Evolutionary conservation across 768 basidiomycete genomes (phyloP).

Genomic region (Leucocoprinus leucothites): DNA sequence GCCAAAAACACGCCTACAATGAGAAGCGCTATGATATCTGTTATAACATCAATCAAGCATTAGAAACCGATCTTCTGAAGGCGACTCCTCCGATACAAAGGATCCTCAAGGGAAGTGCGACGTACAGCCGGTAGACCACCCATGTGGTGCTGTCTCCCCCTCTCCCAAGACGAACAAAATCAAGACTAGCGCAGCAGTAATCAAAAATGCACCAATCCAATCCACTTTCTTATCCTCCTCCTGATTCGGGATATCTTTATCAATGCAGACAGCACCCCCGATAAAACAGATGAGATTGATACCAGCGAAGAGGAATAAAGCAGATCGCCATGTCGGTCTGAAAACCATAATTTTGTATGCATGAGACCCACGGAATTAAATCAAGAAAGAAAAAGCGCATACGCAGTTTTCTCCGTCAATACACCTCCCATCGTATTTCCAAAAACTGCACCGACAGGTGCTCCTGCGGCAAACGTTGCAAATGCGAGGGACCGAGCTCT

Average conservation of each 20-base stretch:
- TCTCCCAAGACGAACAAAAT: slow-evolving; percentile 74
- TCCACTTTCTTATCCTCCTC: slow-evolving; percentile 55
- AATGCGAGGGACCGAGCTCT: slow-evolving; percentile 73
- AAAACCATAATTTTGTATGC: not conserved
- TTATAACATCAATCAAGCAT: not conserved
- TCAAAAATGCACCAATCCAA: slow-evolving; percentile 70
- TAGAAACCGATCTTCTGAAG: no score
- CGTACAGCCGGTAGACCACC: slow-evolving; percentile 53
- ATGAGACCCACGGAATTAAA: not conserved
- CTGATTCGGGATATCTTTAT: slow-evolving; percentile 46
- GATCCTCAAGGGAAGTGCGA: not conserved
- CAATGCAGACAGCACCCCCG: slow-evolving; percentile 55
- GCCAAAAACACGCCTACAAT: slow-evolving; percentile 58
- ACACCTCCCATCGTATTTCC: slow-evolving; percentile 73
- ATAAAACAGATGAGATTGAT: slow-evolving; percentile 52
- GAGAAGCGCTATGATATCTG: slow-evolving; percentile 71
- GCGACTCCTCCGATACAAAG: no score
- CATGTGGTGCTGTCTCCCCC: slow-evolving; percentile 53
- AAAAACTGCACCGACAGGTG: slow-evolving; percentile 74
- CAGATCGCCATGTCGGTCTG: slow-evolving; percentile 64
- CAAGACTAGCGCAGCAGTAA: slow-evolving; percentile 64
- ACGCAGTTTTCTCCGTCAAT: slow-evolving; percentile 53
- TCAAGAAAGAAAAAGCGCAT: slow-evolving; percentile 12
- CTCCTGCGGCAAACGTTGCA: slow-evolving; percentile 81
- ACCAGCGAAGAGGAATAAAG: slow-evolving; percentile 55